Evolutionary conservation across 148 eudicot genomes (phyloP).

Genomic region (Rhododendron ovatum): DNA sequence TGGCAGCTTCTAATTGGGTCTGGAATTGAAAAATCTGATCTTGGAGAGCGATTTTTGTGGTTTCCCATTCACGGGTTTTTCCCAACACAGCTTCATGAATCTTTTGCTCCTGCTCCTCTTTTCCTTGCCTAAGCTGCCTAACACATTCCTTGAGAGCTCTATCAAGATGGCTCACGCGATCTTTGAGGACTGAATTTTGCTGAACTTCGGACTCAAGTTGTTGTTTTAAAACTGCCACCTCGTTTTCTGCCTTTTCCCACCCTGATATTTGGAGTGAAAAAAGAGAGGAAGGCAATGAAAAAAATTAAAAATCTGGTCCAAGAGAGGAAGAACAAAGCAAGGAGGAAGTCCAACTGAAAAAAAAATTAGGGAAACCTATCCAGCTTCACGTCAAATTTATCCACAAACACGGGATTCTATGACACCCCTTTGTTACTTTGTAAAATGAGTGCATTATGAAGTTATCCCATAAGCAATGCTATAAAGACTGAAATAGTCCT

Average conservation of each 20-base stretch:
- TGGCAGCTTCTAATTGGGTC: constrained; percentile 25
- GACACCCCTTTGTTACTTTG: neutral
- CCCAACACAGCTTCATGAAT: constrained; percentile 44
- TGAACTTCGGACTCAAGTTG: constrained; percentile 57
- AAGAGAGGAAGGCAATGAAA: neutral
- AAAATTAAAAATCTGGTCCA: neutral
- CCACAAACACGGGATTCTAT: neutral
- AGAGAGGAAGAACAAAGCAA: neutral
- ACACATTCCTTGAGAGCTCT: constrained; percentile 95
- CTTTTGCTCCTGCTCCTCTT: constrained; percentile 65
- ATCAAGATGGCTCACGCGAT: constrained; percentile 68
- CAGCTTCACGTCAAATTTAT: neutral
- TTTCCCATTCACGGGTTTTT: constrained; percentile 46
- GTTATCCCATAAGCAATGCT: neutral
- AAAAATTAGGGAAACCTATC: neutral
- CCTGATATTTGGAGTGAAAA: constrained; percentile 29
- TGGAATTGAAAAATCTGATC: constrained; percentile 41
- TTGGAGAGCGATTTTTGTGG: constrained; percentile 42
- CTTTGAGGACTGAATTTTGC: constrained; percentile 57
- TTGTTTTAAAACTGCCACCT: constrained; percentile 49
- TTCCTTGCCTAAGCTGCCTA: constrained; percentile 70
- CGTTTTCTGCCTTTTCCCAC: constrained; percentile 93
- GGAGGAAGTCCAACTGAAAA: neutral
- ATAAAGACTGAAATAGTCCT: neutral
- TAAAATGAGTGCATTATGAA: neutral